Conservation (phyloP, 257 asterid genomes). For the Knoxia roxburghii region DNA sequence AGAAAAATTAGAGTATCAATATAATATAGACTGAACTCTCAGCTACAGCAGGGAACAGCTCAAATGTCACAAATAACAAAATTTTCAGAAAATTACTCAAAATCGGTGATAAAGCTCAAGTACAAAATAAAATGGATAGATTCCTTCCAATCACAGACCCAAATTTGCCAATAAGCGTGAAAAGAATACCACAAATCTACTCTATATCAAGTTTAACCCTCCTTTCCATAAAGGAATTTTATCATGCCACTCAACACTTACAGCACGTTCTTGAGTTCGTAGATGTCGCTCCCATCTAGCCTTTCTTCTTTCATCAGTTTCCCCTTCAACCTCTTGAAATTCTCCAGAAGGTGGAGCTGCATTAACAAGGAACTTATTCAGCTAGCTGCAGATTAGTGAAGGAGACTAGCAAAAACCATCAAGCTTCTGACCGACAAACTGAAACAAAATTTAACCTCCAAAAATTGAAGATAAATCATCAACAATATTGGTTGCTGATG, state of each 20-base stretch:
- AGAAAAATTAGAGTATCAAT: conserved; percentile 15
- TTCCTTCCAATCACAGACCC: not conserved
- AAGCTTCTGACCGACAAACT: not conserved
- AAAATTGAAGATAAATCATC: conserved; percentile 94
- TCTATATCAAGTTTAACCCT: not conserved
- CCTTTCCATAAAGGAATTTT: not conserved
- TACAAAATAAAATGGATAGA: not conserved
- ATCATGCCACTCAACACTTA: conserved; percentile 23
- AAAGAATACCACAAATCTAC: not conserved
- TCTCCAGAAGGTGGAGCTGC: conserved; percentile 72
- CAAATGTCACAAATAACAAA: too few species aligned
- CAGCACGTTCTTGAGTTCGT: conserved; percentile 97
- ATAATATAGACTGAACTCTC: not conserved
- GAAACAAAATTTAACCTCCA: conserved; percentile 48
- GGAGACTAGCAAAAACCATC: conserved; percentile 7
- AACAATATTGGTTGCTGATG: conserved; percentile 67
- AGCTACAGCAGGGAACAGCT: not conserved
- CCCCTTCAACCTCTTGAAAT: conserved; percentile 91
- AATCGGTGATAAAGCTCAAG: too few species aligned
- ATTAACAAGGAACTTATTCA: conserved; percentile 26
- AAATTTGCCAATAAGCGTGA: not conserved
- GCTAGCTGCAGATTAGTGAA: conserved; percentile 23
- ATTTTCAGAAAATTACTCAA: not conserved
- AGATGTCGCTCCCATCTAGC: conserved; percentile 92
- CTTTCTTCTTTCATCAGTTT: conserved; percentile 89